These are phyloP conservation scores for Exidia glandulosa DNA, from an alignment of 768 basidiomycete genomes.

Conservation along the genomic window DNA sequence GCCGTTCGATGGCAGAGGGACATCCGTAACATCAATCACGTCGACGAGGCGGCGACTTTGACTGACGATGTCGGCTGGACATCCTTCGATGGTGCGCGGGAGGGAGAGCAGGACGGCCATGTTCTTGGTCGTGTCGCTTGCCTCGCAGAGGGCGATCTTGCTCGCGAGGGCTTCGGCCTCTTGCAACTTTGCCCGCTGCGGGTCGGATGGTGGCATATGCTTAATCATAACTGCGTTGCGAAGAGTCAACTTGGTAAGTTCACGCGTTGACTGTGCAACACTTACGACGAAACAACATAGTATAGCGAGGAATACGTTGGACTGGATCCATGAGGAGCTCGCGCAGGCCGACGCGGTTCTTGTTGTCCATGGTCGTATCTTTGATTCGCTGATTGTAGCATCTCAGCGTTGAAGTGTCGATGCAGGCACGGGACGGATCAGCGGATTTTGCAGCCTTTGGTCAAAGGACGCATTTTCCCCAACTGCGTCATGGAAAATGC, in stretches of 20 bases:
- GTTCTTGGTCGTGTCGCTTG: conserved; percentile 83
- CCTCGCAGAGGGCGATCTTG: conserved; percentile 83
- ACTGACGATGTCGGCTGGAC: conserved; percentile 82
- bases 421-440: conserved; percentile 10
- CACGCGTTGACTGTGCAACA: neutral
- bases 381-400: conserved; percentile 61
- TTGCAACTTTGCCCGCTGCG: conserved; percentile 63
- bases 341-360: conserved; percentile 77
- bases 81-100: conserved; percentile 74
- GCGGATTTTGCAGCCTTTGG: neutral
- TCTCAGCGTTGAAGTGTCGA: conserved; percentile 4
- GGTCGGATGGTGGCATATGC: conserved; percentile 68
- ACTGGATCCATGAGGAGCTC: conserved; percentile 95
- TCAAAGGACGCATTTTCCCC: neutral
- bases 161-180: conserved; percentile 84
- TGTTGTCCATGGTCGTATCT: conserved; percentile 62
- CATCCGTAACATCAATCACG: conserved; percentile 87
- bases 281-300: conserved; percentile 66
- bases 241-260: neutral
- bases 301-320: conserved; percentile 91
- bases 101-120: conserved; percentile 83
- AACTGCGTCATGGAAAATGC: neutral
- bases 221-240: conserved; percentile 64
- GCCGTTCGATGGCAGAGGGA: conserved; percentile 12
- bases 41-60: conserved; percentile 81